phyloP scores from a whole-genome alignment of 192 early-diverging fungal genomes.

The Glomus cerebriforme region DNA sequence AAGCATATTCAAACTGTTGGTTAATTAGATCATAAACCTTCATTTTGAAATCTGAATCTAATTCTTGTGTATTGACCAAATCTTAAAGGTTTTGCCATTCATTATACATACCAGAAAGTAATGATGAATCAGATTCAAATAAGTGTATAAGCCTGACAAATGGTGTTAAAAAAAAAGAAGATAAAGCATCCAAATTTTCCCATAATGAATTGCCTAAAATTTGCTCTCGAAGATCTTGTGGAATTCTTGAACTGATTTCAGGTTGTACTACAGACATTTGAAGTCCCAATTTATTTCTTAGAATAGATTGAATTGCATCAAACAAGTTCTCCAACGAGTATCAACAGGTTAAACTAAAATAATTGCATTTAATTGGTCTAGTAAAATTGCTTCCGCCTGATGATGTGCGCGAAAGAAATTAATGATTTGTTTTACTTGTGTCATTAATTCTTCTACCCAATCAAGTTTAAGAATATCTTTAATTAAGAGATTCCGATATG shows the following conservation, averaged over 20 bases:
- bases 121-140: background rate
- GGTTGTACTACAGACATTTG: background rate
- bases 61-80: too few relatives aligned
- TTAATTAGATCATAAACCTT: too few relatives aligned
- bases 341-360: background rate
- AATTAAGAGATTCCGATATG: background rate
- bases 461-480: background rate
- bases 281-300: background rate
- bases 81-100: too few relatives aligned
- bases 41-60: too few relatives aligned
- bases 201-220: background rate
- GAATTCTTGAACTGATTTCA: background rate
- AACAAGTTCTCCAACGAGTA: background rate
- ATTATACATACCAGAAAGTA: background rate
- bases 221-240: background rate
- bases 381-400: background rate
- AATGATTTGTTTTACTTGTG: background rate
- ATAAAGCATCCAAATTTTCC: background rate
- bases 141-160: background rate
- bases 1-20: too few relatives aligned
- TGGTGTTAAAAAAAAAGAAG: background rate
- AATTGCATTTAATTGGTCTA: background rate
- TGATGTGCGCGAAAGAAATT: background rate
- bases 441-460: too few relatives aligned
- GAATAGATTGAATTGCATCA: too few relatives aligned